Evolutionary conservation across 768 basidiomycete genomes (phyloP).

Genomic region (Daedaleopsis sinensis): DNA sequence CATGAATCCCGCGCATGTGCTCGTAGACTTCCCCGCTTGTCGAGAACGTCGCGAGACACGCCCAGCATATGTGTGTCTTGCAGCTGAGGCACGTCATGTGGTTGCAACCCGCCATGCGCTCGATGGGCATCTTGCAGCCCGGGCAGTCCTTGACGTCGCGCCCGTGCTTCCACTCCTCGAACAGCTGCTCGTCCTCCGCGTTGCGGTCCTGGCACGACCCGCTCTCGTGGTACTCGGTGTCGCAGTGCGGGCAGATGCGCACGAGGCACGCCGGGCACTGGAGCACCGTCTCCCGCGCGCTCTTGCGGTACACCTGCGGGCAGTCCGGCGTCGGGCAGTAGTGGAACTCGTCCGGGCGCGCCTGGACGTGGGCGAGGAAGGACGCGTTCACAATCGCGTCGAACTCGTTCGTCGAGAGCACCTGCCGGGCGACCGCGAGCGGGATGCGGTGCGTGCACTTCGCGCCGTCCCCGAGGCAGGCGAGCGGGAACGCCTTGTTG

Average conservation of each 20-base stretch:
- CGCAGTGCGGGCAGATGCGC: conserved; percentile 70
- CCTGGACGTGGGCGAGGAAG: conserved; percentile 61
- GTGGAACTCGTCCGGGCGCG: conserved; percentile 62
- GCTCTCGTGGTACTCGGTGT: conserved; percentile 64
- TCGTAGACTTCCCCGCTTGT: conserved; percentile 72
- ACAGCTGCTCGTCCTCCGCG: conserved; percentile 53
- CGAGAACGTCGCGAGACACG: conserved; percentile 71
- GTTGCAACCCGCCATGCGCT: conserved; percentile 77
- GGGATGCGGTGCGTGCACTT: conserved; percentile 62
- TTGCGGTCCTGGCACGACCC: conserved; percentile 64
- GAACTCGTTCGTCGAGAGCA: conserved; percentile 57
- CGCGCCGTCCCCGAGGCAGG: conserved; percentile 64
- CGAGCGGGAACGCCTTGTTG: conserved; percentile 67
- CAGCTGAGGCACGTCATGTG: conserved; percentile 81
- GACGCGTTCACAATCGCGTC: conserved; percentile 58
- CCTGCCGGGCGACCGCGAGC: conserved; percentile 47
- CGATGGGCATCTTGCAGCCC: conserved; percentile 68
- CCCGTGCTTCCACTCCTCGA: conserved; percentile 62
- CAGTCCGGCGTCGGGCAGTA: conserved; percentile 85
- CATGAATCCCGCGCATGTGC: conserved; percentile 73
- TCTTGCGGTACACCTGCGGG: conserved; percentile 67
- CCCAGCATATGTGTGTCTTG: conserved; percentile 81
- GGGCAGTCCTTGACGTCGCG: conserved; percentile 80
- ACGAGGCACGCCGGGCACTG: conserved; percentile 74
- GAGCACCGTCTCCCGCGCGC: conserved; percentile 50